Percentiles rank a stretch among this genome's conserved stretches.
Conservation (phyloP, 108 stramenopile species). For the Skeletonema grethae region DNA sequence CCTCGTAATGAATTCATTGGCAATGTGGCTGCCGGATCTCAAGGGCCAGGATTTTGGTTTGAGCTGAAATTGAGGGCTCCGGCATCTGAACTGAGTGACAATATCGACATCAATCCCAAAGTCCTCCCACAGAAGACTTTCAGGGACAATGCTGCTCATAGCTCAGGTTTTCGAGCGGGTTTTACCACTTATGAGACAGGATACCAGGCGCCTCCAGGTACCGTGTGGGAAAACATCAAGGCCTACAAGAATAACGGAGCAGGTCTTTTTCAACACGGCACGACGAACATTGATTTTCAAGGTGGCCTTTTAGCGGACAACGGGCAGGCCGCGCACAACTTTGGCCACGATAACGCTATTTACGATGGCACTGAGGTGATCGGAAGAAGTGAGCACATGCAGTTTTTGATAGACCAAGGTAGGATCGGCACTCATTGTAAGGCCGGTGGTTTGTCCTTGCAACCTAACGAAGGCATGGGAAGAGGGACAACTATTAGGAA, state of each 20-base stretch:
- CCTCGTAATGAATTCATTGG: conserved; percentile 34
- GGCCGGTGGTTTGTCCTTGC: conserved; percentile 8
- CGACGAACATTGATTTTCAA: conserved; percentile 18
- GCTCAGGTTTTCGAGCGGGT: conserved; percentile 5
- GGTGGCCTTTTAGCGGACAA: conserved; percentile 41
- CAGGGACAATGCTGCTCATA: conserved; percentile 40
- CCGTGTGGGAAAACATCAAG: conserved; percentile 15
- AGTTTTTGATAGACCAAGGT: conserved; percentile 17
- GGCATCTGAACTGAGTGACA: background rate
- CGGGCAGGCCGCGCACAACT: conserved; percentile 8
- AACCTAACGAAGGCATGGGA: conserved; percentile 17
- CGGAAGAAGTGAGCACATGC: conserved; percentile 22
- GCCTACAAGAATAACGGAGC: conserved; percentile 22
- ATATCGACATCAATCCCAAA: conserved; percentile 4
- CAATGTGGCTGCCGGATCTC: conserved; percentile 47
- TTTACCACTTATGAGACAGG: conserved; percentile 33
- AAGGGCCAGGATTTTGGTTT: conserved; percentile 27
- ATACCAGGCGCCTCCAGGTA: conserved; percentile 7
- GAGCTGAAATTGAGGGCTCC: conserved; percentile 24
- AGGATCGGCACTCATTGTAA: conserved; percentile 4
- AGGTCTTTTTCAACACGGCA: conserved; percentile 38
- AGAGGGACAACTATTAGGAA: conserved; percentile 9
- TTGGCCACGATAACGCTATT: conserved; percentile 9
- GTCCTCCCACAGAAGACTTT: conserved; percentile 7
- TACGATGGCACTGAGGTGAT: conserved; percentile 30